Evolutionary conservation across 441 rosid genomes (phyloP).

Genomic region (Populus hybrid): DNA sequence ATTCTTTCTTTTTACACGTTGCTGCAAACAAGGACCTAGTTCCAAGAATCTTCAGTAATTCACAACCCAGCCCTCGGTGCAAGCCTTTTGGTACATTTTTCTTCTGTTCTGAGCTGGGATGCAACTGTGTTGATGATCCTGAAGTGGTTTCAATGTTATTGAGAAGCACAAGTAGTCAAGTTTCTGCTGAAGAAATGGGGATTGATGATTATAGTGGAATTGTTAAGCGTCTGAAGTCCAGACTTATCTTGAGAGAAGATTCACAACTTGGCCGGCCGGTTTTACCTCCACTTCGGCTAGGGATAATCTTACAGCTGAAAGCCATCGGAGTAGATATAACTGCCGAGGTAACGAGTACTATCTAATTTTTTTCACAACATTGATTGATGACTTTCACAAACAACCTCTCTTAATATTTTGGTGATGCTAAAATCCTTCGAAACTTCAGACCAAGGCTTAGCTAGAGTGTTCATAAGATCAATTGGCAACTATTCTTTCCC

Average conservation of each 20-base stretch:
- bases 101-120: conserved; percentile 40
- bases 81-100: conserved; percentile 66
- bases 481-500: neutral
- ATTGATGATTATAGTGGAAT: conserved; percentile 17
- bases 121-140: conserved; percentile 46
- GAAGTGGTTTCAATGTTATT: conserved; percentile 28
- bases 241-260: conserved; percentile 16
- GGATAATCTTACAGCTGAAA: conserved; percentile 28
- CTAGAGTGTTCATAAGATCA: neutral
- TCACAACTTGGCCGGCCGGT: neutral
- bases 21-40: conserved; percentile 32
- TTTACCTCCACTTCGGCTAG: conserved; percentile 21
- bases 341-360: conserved; percentile 18
- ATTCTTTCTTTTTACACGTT: conserved; percentile 61
- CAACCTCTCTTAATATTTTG: neutral
- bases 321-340: conserved; percentile 27
- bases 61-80: conserved; percentile 31
- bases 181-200: conserved; percentile 13
- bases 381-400: neutral
- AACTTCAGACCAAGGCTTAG: neutral
- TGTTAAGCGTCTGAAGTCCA: conserved; percentile 14
- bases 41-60: conserved; percentile 44
- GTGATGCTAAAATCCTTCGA: neutral
- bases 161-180: conserved; percentile 2
- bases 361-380: neutral